Base-by-base conservation (phyloP, 108 stramenopile species). In the Thalassiosira profunda region DNA sequence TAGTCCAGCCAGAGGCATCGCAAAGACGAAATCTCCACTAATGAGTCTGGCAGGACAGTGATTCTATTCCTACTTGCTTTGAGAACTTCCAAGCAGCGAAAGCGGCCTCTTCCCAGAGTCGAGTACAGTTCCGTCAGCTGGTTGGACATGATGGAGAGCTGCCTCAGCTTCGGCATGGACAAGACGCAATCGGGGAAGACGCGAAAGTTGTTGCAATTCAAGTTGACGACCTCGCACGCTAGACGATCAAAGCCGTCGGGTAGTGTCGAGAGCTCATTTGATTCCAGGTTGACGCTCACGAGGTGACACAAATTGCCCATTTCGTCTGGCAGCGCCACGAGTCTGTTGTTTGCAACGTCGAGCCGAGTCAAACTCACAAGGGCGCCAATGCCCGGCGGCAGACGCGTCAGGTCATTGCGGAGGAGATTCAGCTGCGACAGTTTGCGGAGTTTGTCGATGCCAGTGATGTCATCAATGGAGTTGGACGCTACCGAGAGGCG, bases 1-100 rank as follows among this genome's bases (percentile, higher is more conserved):
- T 54, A 64, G 40, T 81, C 80, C 23, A 81, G 38, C 80, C 80
- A 81, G 9, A 81, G 36, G 42, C 65, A 58, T 26, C 44, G 31
- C 56, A 76, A 34, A 14, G 46, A 52, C 6, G 20, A 5, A n/a
- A 81, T 33, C 9, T 72, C 33, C 15, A 75, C 72, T 6, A 81
- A 47, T 9, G 60, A 60, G 40, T 74, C 72, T 0, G 80, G 80
- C 12, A 81, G 36, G 31, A 72, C 42, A 17, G 24, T 63, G 5
- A 81, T 58, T 42, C 43, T 64, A 28, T 81, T 81, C 29, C 60
- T 71, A 43, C 75, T 76, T 0, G 59, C 59, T 20, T 28, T 60
- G 8, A 76, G 40, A 4, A 41, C 49, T 46, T 70, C 52, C 2
- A 76, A 54, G 17, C 10, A 21, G 42, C 31, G 63, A 4, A 70